Evolutionary conservation across 176 grass and related monocot species (phyloP).

Genomic region (Calamus simplicifolius): DNA sequence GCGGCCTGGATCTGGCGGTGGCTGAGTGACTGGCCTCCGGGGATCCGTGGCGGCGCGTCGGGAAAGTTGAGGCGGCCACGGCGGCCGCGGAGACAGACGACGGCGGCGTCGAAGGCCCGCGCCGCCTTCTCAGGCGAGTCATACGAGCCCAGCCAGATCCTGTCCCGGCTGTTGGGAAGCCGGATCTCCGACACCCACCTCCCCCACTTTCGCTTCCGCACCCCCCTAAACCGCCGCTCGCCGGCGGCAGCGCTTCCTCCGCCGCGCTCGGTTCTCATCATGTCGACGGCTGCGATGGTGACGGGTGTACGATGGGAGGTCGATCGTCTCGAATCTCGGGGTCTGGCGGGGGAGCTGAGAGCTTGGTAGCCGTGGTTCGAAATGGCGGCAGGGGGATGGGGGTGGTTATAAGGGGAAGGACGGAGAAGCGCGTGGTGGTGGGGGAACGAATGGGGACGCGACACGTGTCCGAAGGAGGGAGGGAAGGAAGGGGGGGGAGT

Average conservation of each 20-base stretch:
- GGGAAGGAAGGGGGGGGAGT: too few species aligned
- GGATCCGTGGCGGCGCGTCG: not conserved
- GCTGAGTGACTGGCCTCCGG: not conserved
- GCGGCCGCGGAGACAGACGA: slow-evolving; percentile 6
- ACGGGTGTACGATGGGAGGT: too few species aligned
- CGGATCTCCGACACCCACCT: slow-evolving; percentile 7
- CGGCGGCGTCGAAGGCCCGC: slow-evolving; percentile 1
- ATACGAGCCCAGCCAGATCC: slow-evolving; percentile 7
- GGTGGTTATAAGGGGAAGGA: too few species aligned
- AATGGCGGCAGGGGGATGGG: too few species aligned
- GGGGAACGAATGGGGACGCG: too few species aligned
- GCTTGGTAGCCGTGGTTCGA: too few species aligned
- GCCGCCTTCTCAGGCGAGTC: slow-evolving; percentile 5
- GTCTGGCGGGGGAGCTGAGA: too few species aligned
- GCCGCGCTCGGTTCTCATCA: not conserved
- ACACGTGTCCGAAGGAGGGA: too few species aligned
- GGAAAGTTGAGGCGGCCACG: slow-evolving; percentile 1
- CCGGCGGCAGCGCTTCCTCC: not conserved
- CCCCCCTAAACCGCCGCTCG: not conserved
- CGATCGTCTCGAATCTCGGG: too few species aligned
- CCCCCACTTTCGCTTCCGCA: slow-evolving; percentile 4
- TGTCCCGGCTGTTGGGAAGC: slow-evolving; percentile 1
- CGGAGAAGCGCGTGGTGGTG: too few species aligned
- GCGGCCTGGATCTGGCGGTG: not conserved
- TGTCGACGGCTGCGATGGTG: too few species aligned